Evolutionary conservation across 2,329 filamentous ascomycete species (phyloP), one percentile per base, ranked within the genome.

Genomic region (Chrysosporium queenslandicum): DNA sequence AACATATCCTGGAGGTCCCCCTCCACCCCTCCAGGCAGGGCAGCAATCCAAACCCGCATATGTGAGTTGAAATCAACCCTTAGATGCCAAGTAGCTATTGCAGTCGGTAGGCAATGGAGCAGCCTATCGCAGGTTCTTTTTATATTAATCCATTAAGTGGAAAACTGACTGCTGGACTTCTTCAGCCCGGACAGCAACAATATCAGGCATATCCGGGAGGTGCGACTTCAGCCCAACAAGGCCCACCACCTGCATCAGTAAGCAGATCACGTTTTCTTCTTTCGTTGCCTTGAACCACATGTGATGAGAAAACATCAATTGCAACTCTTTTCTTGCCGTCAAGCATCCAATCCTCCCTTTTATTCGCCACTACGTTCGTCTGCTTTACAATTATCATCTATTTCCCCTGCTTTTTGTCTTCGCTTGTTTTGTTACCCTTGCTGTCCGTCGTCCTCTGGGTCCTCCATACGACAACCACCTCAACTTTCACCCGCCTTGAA

Each of bases 211-310:
- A 56, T n/a, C 54, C 54, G 8, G 53, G 53, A 32, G 49, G 29
- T 23, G 45, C 39, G 20, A 39, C 46, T 4, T 7, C 68, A 66
- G 55, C 70, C 73, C 61, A 80, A 81, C 67, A 77, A 80, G 69
- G 73, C 77, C 58, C 81, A 77, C 64, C 73, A 72, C 60, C 61
- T 47, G 60, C 53, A 52, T 60, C 66, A 63, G 68, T 70, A 70
- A 66, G 68, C 63, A 58, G 55, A 48, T 54, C 32, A 55, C 58
- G 50, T 54, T 55, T 56, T 50, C 56, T 47, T n/a, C n/a, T n/a
- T n/a, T 58, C 30, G 37, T 43, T 56, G 16, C 41, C 18, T 43
- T 29, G 18, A 7, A 18, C 46, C 50, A 40, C 46, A 47, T 39
- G 43, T 42, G 8, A 37, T 16, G 23, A n/a, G n/a, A 25, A 29